Evolutionary conservation across 2,329 filamentous ascomycete species (phyloP).

Genomic region (Penicillium verrucosum): DNA sequence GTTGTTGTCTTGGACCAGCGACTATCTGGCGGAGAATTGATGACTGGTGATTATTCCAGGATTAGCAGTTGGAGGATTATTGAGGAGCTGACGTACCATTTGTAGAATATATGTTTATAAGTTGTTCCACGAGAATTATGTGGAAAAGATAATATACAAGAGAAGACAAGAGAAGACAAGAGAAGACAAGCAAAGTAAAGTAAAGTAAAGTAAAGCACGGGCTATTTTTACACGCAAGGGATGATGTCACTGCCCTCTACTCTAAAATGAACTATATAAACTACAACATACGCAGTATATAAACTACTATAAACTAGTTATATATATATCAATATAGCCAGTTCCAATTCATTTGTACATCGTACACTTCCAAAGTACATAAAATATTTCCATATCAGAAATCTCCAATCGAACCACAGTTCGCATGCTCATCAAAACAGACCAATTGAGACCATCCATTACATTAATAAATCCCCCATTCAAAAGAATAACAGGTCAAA

Average conservation of each 20-base stretch:
- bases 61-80: neutral
- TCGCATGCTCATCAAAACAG: neutral
- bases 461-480: neutral
- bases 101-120: neutral
- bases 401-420: neutral
- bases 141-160: neutral
- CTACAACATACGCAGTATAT: too few relatives aligned
- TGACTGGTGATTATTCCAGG: conserved; percentile 46
- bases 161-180: too few relatives aligned
- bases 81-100: conserved; percentile 1
- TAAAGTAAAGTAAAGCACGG: neutral
- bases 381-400: neutral
- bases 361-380: neutral
- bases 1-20: conserved; percentile 76
- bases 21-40: conserved; percentile 87
- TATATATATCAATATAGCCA: neutral
- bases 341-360: conserved; percentile 1
- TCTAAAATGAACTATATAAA: too few relatives aligned
- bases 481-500: neutral
- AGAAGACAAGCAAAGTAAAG: neutral
- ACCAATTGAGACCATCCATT: neutral
- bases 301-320: too few relatives aligned
- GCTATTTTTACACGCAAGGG: neutral
- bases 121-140: neutral
- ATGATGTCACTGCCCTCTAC: conserved; percentile 5